Evolutionary conservation across 345 rosid genomes (phyloP).

Genomic region (Pistacia atlantica): DNA sequence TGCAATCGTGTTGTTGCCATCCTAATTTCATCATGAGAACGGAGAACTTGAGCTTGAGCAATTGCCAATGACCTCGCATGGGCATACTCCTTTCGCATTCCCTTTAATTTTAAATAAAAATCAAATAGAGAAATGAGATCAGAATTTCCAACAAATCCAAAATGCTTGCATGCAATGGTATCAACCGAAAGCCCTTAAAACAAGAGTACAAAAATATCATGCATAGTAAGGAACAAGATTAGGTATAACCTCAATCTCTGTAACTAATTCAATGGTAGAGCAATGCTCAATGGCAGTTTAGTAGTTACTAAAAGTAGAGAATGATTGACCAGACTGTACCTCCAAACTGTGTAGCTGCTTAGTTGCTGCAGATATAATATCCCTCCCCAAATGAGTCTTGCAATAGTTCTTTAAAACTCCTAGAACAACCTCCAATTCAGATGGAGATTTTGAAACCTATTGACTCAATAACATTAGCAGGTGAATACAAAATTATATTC

Average conservation of each 20-base stretch:
- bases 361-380: slow-evolving; percentile 56
- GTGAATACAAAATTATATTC: slow-evolving; percentile 7
- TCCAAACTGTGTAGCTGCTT: slow-evolving; percentile 76
- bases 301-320: slow-evolving; percentile 8
- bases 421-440: slow-evolving; percentile 82
- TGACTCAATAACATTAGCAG: slow-evolving; percentile 11
- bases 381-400: slow-evolving; percentile 64
- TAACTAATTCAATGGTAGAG: background rate
- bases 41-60: slow-evolving; percentile 81
- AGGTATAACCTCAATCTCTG: background rate
- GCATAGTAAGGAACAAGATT: background rate
- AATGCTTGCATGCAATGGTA: slow-evolving; percentile 15
- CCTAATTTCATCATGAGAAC: slow-evolving; percentile 89
- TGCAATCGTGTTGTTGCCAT: slow-evolving; percentile 91
- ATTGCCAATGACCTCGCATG: slow-evolving; percentile 80
- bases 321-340: slow-evolving; percentile 43
- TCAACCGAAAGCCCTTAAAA: background rate
- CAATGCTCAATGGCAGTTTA: background rate
- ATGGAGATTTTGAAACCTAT: slow-evolving; percentile 86
- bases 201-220: slow-evolving; percentile 4
- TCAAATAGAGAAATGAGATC: slow-evolving; percentile 20
- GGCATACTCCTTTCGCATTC: slow-evolving; percentile 86
- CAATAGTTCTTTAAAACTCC: slow-evolving; percentile 83
- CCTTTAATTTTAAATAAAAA: slow-evolving; percentile 34
- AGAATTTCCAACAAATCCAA: slow-evolving; percentile 21